Conservation (phyloP, 2,329 filamentous ascomycete species). For the Lecanicillium sp. region DNA sequence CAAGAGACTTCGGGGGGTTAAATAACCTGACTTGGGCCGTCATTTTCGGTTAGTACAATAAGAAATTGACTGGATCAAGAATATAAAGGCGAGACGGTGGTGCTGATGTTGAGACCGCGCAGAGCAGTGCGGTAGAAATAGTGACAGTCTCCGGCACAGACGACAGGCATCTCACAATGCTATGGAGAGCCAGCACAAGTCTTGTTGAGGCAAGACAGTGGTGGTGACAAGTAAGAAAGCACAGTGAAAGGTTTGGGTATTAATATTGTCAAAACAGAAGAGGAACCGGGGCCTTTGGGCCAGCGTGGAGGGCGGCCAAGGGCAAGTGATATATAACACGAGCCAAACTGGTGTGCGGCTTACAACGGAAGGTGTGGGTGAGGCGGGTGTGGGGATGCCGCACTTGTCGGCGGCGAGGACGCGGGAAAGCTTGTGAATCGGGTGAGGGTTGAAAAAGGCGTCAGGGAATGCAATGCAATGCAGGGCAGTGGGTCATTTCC, state of each 20-base stretch:
- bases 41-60: conserved; percentile 21
- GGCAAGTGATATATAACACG: no score
- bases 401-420: no score
- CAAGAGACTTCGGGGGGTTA: conserved; percentile 62
- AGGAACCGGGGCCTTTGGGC: no score
- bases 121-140: conserved; percentile 89
- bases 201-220: conserved; percentile 24
- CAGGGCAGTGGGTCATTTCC: no score
- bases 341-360: no score
- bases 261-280: background rate
- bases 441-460: no score
- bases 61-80: conserved; percentile 36
- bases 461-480: no score
- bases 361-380: no score
- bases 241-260: background rate
- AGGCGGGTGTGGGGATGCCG: no score
- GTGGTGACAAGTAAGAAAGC: background rate
- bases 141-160: conserved; percentile 79
- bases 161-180: conserved; percentile 57
- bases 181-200: background rate
- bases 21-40: conserved; percentile 29
- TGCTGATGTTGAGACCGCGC: conserved; percentile 76
- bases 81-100: conserved; percentile 68
- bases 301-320: no score
- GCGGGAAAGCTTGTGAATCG: no score